A percentile compares a stretch with the other conserved stretches of the same genome.
These are phyloP conservation scores for Jatropha multifida DNA, from an alignment of 441 rosid genomes.

Conservation along the genomic window DNA sequence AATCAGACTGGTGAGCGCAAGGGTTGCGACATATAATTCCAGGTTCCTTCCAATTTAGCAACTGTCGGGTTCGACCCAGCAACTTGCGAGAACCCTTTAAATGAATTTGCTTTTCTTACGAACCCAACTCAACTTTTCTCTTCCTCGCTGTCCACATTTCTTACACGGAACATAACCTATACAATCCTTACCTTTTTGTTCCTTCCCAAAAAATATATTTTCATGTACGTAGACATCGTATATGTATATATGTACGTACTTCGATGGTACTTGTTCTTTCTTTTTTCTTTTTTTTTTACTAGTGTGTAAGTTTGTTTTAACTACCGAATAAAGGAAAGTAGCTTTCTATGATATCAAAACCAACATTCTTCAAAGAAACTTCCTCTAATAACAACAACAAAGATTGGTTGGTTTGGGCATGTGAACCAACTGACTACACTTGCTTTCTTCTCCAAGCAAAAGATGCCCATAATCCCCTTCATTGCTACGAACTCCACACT, in stretches of 20 bases:
- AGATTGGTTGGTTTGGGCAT: constrained; percentile 11
- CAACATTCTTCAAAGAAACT: constrained; percentile 27
- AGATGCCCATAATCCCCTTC: constrained; percentile 11
- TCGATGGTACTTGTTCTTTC: neutral
- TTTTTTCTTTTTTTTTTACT: neutral
- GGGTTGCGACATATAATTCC: no score
- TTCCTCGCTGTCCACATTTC: neutral
- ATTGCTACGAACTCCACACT: constrained; percentile 30
- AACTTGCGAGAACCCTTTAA: constrained; percentile 12
- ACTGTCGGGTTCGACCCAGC: constrained; percentile 32
- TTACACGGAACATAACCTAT: neutral
- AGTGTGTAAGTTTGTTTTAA: constrained; percentile 4
- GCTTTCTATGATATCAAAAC: constrained; percentile 7
- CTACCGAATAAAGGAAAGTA: constrained; percentile 5
- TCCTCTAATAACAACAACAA: constrained; percentile 24
- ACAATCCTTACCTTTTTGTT: neutral
- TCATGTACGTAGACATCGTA: neutral
- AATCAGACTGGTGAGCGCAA: constrained; percentile 20
- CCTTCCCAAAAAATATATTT: neutral
- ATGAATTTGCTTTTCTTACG: neutral
- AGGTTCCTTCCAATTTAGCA: constrained; percentile 16
- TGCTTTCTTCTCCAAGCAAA: constrained; percentile 9
- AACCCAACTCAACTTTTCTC: neutral
- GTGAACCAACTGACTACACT: constrained; percentile 7
- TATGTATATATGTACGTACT: constrained; percentile 3